phyloP scores from a whole-genome alignment of 202 grass and related monocot species.

The Carex arenaria region DNA sequence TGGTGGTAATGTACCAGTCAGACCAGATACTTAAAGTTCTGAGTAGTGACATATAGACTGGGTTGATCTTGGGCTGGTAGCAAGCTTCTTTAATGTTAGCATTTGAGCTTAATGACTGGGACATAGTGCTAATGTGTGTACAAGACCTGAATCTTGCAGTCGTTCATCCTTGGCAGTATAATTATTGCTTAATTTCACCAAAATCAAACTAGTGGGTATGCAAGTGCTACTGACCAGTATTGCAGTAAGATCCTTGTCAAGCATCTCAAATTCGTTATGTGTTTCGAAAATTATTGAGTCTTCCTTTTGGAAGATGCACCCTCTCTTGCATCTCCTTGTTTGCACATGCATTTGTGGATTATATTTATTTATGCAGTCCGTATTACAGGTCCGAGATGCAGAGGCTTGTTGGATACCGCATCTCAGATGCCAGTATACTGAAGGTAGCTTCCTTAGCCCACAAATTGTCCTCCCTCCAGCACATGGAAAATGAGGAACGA shows the following conservation, averaged over 20 bases:
- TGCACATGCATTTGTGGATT: background rate
- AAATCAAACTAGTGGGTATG: background rate
- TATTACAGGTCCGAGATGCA: slow-evolving; percentile 63
- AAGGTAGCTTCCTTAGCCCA: slow-evolving; percentile 61
- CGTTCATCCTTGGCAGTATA: background rate
- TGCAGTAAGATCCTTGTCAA: background rate
- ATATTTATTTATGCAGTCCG: background rate
- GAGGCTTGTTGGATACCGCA: slow-evolving; percentile 55
- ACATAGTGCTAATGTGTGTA: background rate
- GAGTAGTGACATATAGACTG: background rate
- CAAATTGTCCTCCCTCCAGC: slow-evolving; percentile 54
- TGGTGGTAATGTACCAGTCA: background rate
- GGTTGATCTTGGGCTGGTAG: background rate
- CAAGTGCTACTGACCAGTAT: background rate
- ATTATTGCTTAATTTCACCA: background rate
- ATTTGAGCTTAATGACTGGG: background rate
- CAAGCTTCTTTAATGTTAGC: background rate
- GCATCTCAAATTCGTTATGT: background rate
- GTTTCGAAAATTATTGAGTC: background rate
- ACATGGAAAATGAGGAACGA: slow-evolving; percentile 20
- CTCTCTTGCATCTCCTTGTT: background rate
- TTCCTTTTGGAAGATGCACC: background rate
- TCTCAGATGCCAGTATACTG: slow-evolving; percentile 40
- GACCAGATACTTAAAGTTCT: background rate
- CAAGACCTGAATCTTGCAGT: background rate